Evolutionary conservation across 2,329 filamentous ascomycete species (phyloP), one percentile per base, ranked within the genome.

Genomic region (Exutisphaerella laricina): DNA sequence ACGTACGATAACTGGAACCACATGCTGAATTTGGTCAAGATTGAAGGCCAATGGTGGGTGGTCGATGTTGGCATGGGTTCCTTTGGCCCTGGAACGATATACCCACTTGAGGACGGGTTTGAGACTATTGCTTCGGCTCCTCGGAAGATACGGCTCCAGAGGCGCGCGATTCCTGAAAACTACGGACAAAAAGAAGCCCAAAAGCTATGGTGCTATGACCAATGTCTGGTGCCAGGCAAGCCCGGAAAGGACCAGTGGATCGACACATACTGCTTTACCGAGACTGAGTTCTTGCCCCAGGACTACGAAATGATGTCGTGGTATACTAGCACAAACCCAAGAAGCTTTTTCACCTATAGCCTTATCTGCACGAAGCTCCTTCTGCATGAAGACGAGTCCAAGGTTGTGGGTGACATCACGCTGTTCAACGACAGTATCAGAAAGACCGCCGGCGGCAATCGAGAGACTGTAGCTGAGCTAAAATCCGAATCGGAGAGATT

Each of bases 231-330:
- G 2, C 55, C 56, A 6, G 51, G 58, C 59, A 45, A 56, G 56
- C 51, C 61, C 13, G 57, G 42, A 43, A 39, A 62, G 0, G 50
- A 60, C 59, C 45, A 58, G n/a, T 88, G 82, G 78, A 67, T 72
- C 16, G 67, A 75, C 1, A 74, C 71, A 35, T 86, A 85, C 60
- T 77, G 73, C 48, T 88, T 88, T 60, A 72, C 74, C 2, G 78
- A 84, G 47, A 67, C 73, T 12, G 81, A 85, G 60, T 85, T 83
- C 60, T 58, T 78, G 23, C 72, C 71, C 3, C 61, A 67, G 31
- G 82, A 85, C 61, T 85, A 79, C 54, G 71, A 70, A 25, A 66
- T 81, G 4, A 70, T 82, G 67, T 84, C 77, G 59, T 76, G 68
- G 53, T 74, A 58, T 34, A 77, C 75, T 1, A 78, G 74, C 49